Evolutionary conservation across 2,329 filamentous ascomycete species (phyloP).

Genomic region (Colletotrichum sidae): DNA sequence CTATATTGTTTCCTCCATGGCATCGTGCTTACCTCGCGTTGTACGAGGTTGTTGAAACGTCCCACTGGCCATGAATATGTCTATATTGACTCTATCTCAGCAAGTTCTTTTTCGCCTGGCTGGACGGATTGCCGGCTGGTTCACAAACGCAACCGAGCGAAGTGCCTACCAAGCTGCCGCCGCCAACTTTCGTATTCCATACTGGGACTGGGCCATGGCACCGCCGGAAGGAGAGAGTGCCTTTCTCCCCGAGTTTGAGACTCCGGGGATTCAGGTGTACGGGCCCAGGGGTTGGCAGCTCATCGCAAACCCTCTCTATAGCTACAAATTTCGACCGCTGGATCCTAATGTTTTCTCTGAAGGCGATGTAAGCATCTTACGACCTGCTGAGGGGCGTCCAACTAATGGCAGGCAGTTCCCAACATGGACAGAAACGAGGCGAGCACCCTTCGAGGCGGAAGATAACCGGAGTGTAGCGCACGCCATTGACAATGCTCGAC

Average conservation of each 20-base stretch:
- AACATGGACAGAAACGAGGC: slow-evolving; percentile 65
- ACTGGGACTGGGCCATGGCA: slow-evolving; percentile 68
- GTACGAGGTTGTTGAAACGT: slow-evolving; percentile 60
- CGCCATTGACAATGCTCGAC: slow-evolving; percentile 60
- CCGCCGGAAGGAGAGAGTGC: slow-evolving; percentile 61
- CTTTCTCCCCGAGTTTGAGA: slow-evolving; percentile 58
- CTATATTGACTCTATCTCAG: slow-evolving; percentile 40
- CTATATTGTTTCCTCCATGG: slow-evolving; percentile 83
- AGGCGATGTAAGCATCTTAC: slow-evolving; percentile 63
- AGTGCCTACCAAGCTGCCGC: slow-evolving; percentile 64
- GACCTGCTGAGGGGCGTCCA: background rate
- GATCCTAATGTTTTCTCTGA: slow-evolving; percentile 68
- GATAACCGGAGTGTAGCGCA: slow-evolving; percentile 68
- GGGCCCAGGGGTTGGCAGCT: slow-evolving; percentile 66
- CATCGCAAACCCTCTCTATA: slow-evolving; percentile 72
- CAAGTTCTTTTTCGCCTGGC: slow-evolving; percentile 52
- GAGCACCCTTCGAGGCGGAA: slow-evolving; percentile 51
- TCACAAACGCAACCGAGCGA: slow-evolving; percentile 56
- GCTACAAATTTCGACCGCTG: slow-evolving; percentile 70
- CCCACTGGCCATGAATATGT: background rate
- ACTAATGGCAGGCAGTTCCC: slow-evolving; percentile 59
- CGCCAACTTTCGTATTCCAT: slow-evolving; percentile 64
- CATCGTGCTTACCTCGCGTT: slow-evolving; percentile 82
- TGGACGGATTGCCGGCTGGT: slow-evolving; percentile 59
- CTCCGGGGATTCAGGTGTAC: slow-evolving; percentile 62